Conservation (phyloP, 1,284 basidiomycete genomes). For the Puccinia coronata region DNA sequence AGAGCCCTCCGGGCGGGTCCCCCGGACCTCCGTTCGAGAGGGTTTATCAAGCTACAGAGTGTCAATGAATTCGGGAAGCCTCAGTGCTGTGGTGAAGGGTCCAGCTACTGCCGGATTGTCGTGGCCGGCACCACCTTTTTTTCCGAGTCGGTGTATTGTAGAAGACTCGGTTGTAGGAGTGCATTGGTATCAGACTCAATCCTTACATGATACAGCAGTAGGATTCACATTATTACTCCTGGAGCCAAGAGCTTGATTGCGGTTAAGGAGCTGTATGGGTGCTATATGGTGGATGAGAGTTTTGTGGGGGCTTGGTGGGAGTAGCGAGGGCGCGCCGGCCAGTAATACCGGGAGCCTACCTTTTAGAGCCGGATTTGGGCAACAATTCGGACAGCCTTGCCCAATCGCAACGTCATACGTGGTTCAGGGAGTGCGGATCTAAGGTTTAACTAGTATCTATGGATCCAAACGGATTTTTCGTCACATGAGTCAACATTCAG, state of each 20-base stretch:
- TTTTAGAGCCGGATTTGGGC: background rate
- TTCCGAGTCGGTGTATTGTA: no score
- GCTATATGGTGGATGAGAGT: background rate
- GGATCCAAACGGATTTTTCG: background rate
- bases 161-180: no score
- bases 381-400: background rate
- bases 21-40: no score
- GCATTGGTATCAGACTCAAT: no score
- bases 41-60: no score
- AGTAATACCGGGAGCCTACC: background rate
- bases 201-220: background rate
- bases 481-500: background rate
- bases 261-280: conserved; percentile 12
- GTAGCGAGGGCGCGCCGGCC: conserved; percentile 11
- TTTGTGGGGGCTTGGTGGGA: background rate
- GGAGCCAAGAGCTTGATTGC: background rate
- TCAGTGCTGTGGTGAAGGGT: no score
- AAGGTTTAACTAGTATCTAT: background rate
- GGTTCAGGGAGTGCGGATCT: conserved; percentile 1
- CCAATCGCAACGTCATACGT: background rate
- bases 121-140: no score
- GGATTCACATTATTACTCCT: background rate
- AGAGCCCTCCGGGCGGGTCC: no score
- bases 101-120: no score
- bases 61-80: no score